These are phyloP conservation scores for Phytopythium aichiense DNA, from an alignment of 352 stramenopile genomes.

Conservation along the genomic window DNA sequence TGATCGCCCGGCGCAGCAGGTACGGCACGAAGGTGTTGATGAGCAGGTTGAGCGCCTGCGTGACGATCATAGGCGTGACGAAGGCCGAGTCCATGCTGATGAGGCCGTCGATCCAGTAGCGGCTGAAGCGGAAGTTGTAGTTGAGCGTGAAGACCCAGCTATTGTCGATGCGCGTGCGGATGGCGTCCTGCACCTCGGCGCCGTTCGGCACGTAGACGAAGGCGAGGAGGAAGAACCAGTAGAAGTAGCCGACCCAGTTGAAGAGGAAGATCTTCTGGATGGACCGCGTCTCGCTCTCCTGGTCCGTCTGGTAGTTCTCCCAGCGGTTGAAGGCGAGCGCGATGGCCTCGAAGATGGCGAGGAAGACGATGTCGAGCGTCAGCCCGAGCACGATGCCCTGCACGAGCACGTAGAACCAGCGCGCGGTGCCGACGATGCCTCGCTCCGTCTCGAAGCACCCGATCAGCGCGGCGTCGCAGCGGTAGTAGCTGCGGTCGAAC, in stretches of 20 bases:
- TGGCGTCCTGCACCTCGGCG: conserved; percentile 34
- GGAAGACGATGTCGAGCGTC: conserved; percentile 64
- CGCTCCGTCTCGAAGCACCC: conserved; percentile 50
- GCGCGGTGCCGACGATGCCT: conserved; percentile 51
- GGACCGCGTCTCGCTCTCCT: conserved; percentile 43
- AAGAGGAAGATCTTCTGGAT: conserved; percentile 68
- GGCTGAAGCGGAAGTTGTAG: conserved; percentile 39
- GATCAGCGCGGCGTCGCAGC: conserved; percentile 40
- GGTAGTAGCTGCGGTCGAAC: conserved; percentile 51
- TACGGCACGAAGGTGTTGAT: conserved; percentile 68
- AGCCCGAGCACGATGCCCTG: conserved; percentile 56
- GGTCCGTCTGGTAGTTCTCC: conserved; percentile 60
- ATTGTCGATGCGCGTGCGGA: conserved; percentile 34
- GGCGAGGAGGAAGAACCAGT: conserved; percentile 62
- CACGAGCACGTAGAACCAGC: conserved; percentile 62
- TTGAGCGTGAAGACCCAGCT: conserved; percentile 36
- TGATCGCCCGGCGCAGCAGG: conserved; percentile 39
- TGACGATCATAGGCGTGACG: conserved; percentile 68
- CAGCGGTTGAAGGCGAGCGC: conserved; percentile 49
- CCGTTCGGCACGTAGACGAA: conserved; percentile 66
- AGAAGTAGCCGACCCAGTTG: conserved; percentile 74
- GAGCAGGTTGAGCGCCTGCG: conserved; percentile 58
- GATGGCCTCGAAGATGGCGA: conserved; percentile 55
- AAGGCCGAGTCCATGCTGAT: conserved; percentile 63
- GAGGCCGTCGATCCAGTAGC: conserved; percentile 55